Percentiles rank a stretch among this genome's conserved stretches.
phyloP scores from a whole-genome alignment of 1,284 basidiomycete species.

The Ustilago lituana region DNA sequence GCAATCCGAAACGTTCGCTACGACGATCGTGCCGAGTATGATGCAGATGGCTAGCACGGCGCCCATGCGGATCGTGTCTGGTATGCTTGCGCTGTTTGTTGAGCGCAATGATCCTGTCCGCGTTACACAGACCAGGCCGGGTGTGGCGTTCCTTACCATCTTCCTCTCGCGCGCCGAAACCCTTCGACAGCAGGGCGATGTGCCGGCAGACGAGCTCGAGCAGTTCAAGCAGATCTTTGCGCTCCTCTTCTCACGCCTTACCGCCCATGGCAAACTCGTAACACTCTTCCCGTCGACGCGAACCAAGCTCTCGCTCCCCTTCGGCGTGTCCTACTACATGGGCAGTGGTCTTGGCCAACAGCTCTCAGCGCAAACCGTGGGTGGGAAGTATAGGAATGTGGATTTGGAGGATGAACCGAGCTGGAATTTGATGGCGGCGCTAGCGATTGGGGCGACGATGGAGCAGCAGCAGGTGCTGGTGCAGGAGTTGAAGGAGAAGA shows the following conservation, averaged over 20 bases:
- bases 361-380: constrained; percentile 28
- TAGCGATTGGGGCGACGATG: constrained; percentile 86
- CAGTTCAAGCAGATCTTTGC: constrained; percentile 81
- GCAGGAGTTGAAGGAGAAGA: constrained; percentile 86
- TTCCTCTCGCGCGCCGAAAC: constrained; percentile 91
- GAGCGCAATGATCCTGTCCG: constrained; percentile 81
- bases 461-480: constrained; percentile 87
- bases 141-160: constrained; percentile 88
- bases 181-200: constrained; percentile 74
- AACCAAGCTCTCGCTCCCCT: constrained; percentile 72
- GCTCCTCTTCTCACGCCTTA: constrained; percentile 82
- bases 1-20: constrained; percentile 88
- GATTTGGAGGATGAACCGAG: constrained; percentile 88
- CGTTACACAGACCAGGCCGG: constrained; percentile 80
- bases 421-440: constrained; percentile 88
- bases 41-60: constrained; percentile 81
- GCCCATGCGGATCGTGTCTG: constrained; percentile 82
- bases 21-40: constrained; percentile 85
- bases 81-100: constrained; percentile 83
- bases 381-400: constrained; percentile 63
- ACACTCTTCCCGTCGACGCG: constrained; percentile 90
- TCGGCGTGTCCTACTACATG: constrained; percentile 69
- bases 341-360: constrained; percentile 48
- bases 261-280: constrained; percentile 73
- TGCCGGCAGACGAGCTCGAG: constrained; percentile 77